phyloP scores from a whole-genome alignment of 2,329 filamentous ascomycete species.

The Lachnellula subtilissima region DNA sequence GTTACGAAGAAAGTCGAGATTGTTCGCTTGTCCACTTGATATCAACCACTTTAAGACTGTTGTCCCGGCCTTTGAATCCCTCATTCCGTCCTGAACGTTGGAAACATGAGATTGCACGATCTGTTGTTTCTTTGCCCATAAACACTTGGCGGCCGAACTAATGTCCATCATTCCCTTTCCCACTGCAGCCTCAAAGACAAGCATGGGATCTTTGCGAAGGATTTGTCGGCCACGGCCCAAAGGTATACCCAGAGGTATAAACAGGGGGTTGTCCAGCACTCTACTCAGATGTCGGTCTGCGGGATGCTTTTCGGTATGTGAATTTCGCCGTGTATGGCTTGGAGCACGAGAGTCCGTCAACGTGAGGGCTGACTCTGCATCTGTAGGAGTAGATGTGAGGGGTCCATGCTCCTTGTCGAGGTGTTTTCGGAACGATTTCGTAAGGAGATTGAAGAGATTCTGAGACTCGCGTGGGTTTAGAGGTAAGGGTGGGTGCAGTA shows the following conservation, averaged over 20 bases:
- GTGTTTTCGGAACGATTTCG: constrained; percentile 57
- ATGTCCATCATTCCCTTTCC: constrained; percentile 29
- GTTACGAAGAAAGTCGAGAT: constrained; percentile 23
- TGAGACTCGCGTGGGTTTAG: constrained; percentile 53
- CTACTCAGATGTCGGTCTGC: constrained; percentile 44
- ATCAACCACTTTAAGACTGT: constrained; percentile 30
- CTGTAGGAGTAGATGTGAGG: constrained; percentile 29
- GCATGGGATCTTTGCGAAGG: constrained; percentile 23
- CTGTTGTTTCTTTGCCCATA: constrained; percentile 19
- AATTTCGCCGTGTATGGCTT: constrained; percentile 9
- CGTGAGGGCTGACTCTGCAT: background rate
- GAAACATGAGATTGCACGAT: constrained; percentile 16
- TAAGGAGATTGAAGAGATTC: constrained; percentile 55
- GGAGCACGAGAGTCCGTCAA: background rate
- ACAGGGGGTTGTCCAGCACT: constrained; percentile 46
- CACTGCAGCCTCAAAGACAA: constrained; percentile 28
- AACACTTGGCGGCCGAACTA: constrained; percentile 21
- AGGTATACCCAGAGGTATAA: constrained; percentile 23
- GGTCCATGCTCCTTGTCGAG: constrained; percentile 51
- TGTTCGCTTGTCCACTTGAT: constrained; percentile 24
- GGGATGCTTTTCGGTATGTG: constrained; percentile 23
- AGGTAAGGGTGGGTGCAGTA: constrained; percentile 46
- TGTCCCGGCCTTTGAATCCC: constrained; percentile 27
- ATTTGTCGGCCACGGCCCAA: background rate
- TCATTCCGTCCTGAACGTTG: constrained; percentile 21